Percentiles rank a stretch among this genome's conserved stretches.
phyloP scores from a whole-genome alignment of 1,284 basidiomycete species.

The Porogramme epimiltina region DNA sequence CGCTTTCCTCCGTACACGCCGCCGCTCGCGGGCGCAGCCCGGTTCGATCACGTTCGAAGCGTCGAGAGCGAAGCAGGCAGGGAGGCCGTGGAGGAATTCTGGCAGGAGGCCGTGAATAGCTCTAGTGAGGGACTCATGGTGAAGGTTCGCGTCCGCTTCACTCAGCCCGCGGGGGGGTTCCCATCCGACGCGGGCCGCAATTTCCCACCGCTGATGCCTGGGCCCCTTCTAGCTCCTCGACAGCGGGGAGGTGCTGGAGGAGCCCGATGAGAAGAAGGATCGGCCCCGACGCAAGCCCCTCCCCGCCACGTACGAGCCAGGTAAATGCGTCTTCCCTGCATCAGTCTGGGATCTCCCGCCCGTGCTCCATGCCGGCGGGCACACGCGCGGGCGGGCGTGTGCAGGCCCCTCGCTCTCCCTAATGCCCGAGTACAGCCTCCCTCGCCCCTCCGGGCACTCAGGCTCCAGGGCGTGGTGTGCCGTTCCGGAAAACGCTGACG shows the following conservation, averaged over 20 bases:
- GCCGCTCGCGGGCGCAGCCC: slow-evolving; percentile 53
- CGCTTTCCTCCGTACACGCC: slow-evolving; percentile 58
- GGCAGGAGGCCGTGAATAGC: slow-evolving; percentile 77
- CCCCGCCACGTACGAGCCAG: slow-evolving; percentile 89
- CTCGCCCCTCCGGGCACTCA: too few relatives aligned
- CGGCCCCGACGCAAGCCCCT: slow-evolving; percentile 67
- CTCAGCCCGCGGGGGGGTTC: not conserved
- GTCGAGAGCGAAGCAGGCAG: slow-evolving; percentile 72
- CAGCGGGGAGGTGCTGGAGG: slow-evolving; percentile 43
- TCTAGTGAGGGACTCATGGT: slow-evolving; percentile 94
- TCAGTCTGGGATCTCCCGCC: too few relatives aligned
- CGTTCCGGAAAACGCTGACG: slow-evolving; percentile 6
- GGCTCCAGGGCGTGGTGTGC: slow-evolving; percentile 3
- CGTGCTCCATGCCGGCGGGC: too few relatives aligned
- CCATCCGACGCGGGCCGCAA: not conserved
- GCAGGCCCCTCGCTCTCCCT: too few relatives aligned
- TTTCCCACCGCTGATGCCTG: slow-evolving; percentile 14
- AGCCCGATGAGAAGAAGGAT: slow-evolving; percentile 35
- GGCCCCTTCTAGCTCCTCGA: slow-evolving; percentile 56
- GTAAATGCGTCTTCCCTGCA: slow-evolving; percentile 22
- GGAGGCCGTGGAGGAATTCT: slow-evolving; percentile 76
- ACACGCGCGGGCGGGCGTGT: too few relatives aligned
- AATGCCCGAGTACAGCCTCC: too few relatives aligned
- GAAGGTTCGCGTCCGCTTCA: slow-evolving; percentile 58
- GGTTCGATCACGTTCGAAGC: slow-evolving; percentile 77